Evolutionary conservation across 768 basidiomycete species (phyloP).

Genomic region (Hysterangium stoloniferum): DNA sequence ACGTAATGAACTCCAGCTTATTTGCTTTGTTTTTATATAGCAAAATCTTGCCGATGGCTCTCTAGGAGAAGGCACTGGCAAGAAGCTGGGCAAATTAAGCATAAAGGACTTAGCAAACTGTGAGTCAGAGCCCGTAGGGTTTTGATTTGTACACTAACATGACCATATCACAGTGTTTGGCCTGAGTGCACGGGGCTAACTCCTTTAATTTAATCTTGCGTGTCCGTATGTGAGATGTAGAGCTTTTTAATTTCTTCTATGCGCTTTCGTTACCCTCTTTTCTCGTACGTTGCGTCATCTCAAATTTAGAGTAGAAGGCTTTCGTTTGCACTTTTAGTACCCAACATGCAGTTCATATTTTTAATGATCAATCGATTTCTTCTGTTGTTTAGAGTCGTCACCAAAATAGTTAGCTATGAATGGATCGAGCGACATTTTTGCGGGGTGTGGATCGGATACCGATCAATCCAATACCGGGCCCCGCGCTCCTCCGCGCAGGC

Average conservation of each 20-base stretch:
- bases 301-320: too few species aligned
- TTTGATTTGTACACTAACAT: background rate
- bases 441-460: too few species aligned
- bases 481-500: too few species aligned
- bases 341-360: too few species aligned
- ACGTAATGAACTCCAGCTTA: background rate
- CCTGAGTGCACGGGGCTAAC: background rate
- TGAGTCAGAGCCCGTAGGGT: slow-evolving; percentile 11
- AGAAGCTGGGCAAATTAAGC: slow-evolving; percentile 46
- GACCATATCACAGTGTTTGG: background rate
- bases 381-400: too few species aligned
- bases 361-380: too few species aligned
- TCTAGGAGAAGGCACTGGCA: slow-evolving; percentile 53
- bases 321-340: too few species aligned
- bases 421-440: too few species aligned
- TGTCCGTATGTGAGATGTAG: background rate
- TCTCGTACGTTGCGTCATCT: too few species aligned
- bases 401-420: too few species aligned
- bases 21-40: slow-evolving; percentile 14
- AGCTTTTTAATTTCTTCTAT: background rate
- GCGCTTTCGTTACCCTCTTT: too few species aligned
- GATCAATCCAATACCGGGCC: too few species aligned
- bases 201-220: background rate
- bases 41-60: slow-evolving; percentile 52
- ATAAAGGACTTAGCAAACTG: slow-evolving; percentile 43